Evolutionary conservation across 257 asterid species (phyloP), one percentile per base, ranked within the genome.

Genomic region (Eustoma russellianum): DNA sequence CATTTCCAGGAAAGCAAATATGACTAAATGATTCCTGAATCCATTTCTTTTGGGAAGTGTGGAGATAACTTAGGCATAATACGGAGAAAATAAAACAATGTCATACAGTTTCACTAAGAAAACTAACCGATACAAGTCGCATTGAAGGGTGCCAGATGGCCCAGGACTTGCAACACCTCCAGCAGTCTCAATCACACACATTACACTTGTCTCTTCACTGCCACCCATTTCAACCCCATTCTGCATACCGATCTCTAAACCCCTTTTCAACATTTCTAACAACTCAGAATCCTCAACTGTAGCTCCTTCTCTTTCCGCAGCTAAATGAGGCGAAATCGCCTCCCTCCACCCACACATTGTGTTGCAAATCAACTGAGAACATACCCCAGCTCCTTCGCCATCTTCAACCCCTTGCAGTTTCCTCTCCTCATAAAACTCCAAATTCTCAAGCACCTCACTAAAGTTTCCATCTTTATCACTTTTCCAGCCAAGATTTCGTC

Each of bases 151-250:
- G 48, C 94, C 95, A 9, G 97, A 80, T 7, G 97, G 97, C 13
- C 95, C 97, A 5, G 99, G 99, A 70, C 99, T 92, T 50, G 97
- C 95, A 57, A 88, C 97, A 5, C 99, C 99, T 52, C 99, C 99
- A 47, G 99, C 95, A 68, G 95, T 92, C 77, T 92, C 99, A 54
- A 88, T 72, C 65, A 88, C 79, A 67, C 84, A 81, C 82, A 88
- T 66, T 43, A 65, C 81, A 45, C 74, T 75, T 50, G 55, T 18
- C 56, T 72, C 83, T 40, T 48, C 73, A 33, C 50, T 16, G 59
- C 48, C 52, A n/a, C 6, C 60, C 40, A 47, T 59, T 46, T 33
- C 71, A 65, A 41, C 17, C 65, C 50, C 66, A 18, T 35, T 50
- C 16, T 30, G 68, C 30, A 48, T 33, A 47, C 60, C 76, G 44